These are phyloP conservation scores for Aspergillus heteromorphus DNA, from an alignment of 495 filamentous ascomycete species.

Conservation along the genomic window DNA sequence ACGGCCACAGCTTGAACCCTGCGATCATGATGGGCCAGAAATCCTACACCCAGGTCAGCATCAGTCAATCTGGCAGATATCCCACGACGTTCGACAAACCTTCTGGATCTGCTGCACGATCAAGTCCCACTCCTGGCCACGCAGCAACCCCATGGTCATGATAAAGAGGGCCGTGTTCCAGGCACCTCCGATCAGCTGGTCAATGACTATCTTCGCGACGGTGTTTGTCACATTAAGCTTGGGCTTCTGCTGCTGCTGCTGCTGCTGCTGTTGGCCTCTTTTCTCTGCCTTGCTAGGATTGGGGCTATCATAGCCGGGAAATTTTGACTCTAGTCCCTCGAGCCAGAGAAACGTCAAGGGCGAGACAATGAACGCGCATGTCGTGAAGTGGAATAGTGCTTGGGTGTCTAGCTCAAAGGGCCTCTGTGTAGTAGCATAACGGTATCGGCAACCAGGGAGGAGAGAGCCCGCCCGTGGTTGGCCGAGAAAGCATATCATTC, in stretches of 20 bases:
- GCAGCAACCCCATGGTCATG: slow-evolving; percentile 44
- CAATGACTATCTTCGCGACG: slow-evolving; percentile 64
- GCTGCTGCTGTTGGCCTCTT: no score
- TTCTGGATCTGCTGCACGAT: slow-evolving; percentile 27
- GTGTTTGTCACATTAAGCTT: slow-evolving; percentile 65
- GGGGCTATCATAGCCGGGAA: slow-evolving; percentile 35
- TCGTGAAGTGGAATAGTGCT: slow-evolving; percentile 64
- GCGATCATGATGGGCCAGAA: slow-evolving; percentile 64
- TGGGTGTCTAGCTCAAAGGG: slow-evolving; percentile 47
- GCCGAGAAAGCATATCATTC: background rate
- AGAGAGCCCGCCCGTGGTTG: slow-evolving; percentile 4
- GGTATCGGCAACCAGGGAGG: slow-evolving; percentile 3
- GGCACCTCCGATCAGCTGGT: slow-evolving; percentile 71
- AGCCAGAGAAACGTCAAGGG: slow-evolving; percentile 83
- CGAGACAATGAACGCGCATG: slow-evolving; percentile 62
- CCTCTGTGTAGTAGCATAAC: slow-evolving; percentile 9
- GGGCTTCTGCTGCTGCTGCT: slow-evolving; percentile 8
- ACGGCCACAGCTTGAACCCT: slow-evolving; percentile 76
- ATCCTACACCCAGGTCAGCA: slow-evolving; percentile 33
- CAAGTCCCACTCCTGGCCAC: slow-evolving; percentile 22
- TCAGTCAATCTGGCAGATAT: slow-evolving; percentile 4
- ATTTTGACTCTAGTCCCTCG: slow-evolving; percentile 42
- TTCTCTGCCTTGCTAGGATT: slow-evolving; percentile 15
- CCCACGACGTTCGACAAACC: no score
- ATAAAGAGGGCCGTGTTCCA: slow-evolving; percentile 70